A percentile compares a stretch with the other conserved stretches of the same genome.
phyloP scores from a whole-genome alignment of 1,284 basidiomycete genomes.

The Puccinia brachypodii region DNA sequence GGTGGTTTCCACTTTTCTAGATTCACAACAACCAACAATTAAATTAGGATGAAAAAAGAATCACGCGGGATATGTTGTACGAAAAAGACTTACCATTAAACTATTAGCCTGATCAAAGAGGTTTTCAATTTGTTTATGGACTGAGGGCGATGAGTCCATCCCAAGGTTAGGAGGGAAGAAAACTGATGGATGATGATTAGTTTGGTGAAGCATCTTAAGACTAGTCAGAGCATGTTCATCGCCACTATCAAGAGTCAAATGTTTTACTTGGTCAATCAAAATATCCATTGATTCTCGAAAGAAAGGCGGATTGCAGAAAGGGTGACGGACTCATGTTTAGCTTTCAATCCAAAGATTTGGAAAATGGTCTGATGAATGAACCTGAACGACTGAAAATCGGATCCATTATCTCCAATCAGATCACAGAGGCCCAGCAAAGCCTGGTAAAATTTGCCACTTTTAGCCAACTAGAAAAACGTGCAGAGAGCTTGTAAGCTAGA shows the following conservation, averaged over 20 bases:
- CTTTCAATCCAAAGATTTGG: slow-evolving; percentile 28
- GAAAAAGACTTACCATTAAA: slow-evolving; percentile 18
- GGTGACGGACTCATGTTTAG: slow-evolving; percentile 25
- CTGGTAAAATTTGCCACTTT: slow-evolving; percentile 11
- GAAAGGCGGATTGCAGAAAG: neutral
- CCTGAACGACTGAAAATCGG: slow-evolving; percentile 11
- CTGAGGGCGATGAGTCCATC: slow-evolving; percentile 2
- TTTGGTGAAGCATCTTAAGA: neutral
- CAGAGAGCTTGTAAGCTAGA: neutral
- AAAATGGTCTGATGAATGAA: slow-evolving; percentile 31
- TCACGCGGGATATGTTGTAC: neutral
- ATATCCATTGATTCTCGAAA: neutral
- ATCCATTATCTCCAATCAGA: slow-evolving; percentile 24
- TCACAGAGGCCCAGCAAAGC: slow-evolving; percentile 20
- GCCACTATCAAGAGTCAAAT: neutral
- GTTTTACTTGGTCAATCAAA: neutral
- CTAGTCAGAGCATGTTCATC: neutral
- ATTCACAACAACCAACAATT: neutral
- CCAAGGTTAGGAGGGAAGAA: neutral
- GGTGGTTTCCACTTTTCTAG: slow-evolving; percentile 10
- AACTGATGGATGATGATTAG: neutral
- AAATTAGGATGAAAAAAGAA: neutral
- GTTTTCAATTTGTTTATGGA: slow-evolving; percentile 22
- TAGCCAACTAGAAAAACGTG: slow-evolving; percentile 19
- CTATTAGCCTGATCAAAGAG: slow-evolving; percentile 16